Base-by-base conservation (phyloP, 1,284 basidiomycete genomes). In the Megacollybia platyphylla region DNA sequence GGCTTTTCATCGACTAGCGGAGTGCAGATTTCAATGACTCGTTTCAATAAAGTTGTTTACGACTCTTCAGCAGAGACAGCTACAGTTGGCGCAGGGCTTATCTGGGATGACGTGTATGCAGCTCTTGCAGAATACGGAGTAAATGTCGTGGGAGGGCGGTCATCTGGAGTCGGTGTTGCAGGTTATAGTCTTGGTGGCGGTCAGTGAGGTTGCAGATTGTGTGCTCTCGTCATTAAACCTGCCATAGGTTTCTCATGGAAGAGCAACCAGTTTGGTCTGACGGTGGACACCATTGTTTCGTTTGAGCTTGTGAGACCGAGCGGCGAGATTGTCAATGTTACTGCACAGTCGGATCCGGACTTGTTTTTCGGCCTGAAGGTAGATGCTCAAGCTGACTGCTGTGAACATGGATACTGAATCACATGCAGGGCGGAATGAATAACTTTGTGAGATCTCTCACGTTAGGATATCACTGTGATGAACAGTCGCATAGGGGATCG, bases 71-170 rank as follows among this genome's bases (percentile, higher is more conserved):
- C 61, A 0, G 58, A 64, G 43, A 70, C 63, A 0, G 72, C 57
- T 1, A 60, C 57, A 0, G 52, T 78, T 15, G 77, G 76, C 0
- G 54, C 72, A 2, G 76, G 76, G 5, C 49, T 73, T 6, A 56
- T 68, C 4, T 80, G 76, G 74, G 74, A 77, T 44, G 64, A 71
- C 31, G 75, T 78, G 2, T 80, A 79, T 44, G 56, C 52, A 5
- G 62, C 58, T 2, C 59, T 79, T 0, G 67, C 62, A 5, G 64
- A 64, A 0, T 45, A 62, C 36, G 57, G 58, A 4, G 61, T 71
- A 4, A 76, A 64, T 36, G 72, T 78, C 7, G 63, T 75, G 1
- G 76, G 75, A 7, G 74, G 71, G 13, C 58, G 73, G 3, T 65
- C 69, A 0, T 47, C 63, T 1, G 71, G 75, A n/a, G 66, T 76